Evolutionary conservation across 495 filamentous ascomycete genomes (phyloP).

Genomic region (Viridothelium virens): DNA sequence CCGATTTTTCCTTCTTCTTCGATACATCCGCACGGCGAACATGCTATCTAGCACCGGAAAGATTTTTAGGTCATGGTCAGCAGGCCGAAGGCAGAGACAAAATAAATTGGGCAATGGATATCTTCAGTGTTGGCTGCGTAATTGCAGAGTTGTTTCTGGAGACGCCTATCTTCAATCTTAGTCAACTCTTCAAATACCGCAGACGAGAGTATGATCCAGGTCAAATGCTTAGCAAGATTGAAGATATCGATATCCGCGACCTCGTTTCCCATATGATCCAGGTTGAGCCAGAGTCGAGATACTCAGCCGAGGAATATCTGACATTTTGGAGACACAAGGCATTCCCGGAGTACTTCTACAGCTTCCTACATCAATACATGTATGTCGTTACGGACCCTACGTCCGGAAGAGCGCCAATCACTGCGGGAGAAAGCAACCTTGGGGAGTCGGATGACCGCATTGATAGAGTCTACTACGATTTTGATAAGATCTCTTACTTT

Average conservation of each 20-base stretch:
- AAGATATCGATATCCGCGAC: slow-evolving; percentile 76
- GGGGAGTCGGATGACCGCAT: slow-evolving; percentile 88
- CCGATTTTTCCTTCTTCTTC: slow-evolving; percentile 96
- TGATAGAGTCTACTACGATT: slow-evolving; percentile 83
- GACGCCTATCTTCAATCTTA: slow-evolving; percentile 82
- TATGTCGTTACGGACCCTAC: slow-evolving; percentile 90
- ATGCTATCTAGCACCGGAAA: slow-evolving; percentile 94
- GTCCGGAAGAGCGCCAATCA: slow-evolving; percentile 59
- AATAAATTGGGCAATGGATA: slow-evolving; percentile 94
- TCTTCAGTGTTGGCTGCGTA: slow-evolving; percentile 95
- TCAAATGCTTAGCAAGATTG: slow-evolving; percentile 71
- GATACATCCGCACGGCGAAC: slow-evolving; percentile 75
- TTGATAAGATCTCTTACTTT: slow-evolving; percentile 95
- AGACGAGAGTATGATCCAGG: slow-evolving; percentile 86
- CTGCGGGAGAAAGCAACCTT: slow-evolving; percentile 55
- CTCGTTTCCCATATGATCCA: slow-evolving; percentile 94
- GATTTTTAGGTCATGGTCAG: slow-evolving; percentile 68
- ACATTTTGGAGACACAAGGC: slow-evolving; percentile 86
- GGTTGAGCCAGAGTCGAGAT: slow-evolving; percentile 78
- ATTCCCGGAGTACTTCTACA: slow-evolving; percentile 94
- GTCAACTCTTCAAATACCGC: slow-evolving; percentile 89
- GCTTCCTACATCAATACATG: slow-evolving; percentile 95
- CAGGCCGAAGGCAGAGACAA: slow-evolving; percentile 51
- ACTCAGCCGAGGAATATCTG: slow-evolving; percentile 90
- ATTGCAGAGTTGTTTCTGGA: slow-evolving; percentile 98